Percentiles rank a stretch among this genome's conserved stretches.
Conservation (phyloP, 352 stramenopile species). For the Halophytophthora batemanensis region DNA sequence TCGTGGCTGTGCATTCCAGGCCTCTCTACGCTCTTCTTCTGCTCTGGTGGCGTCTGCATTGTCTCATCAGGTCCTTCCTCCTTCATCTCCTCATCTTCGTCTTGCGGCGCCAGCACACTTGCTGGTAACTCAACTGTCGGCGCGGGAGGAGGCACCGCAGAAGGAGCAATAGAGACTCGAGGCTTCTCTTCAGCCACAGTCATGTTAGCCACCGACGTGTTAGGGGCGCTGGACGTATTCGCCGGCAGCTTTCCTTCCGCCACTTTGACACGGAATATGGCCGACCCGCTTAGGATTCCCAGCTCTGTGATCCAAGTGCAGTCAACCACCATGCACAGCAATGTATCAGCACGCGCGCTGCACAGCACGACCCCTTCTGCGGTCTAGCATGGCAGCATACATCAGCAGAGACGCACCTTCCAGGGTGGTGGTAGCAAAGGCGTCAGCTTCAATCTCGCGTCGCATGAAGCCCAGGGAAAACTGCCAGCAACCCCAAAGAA, state of each 20-base stretch:
- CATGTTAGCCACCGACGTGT: background rate
- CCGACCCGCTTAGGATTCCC: constrained; percentile 76
- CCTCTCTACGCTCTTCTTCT: background rate
- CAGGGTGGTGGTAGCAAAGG: constrained; percentile 60
- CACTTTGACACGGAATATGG: constrained; percentile 76
- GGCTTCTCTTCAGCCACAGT: constrained; percentile 2
- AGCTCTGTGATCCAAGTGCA: constrained; percentile 38
- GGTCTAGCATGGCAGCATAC: background rate
- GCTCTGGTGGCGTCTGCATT: background rate
- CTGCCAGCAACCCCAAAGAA: constrained; percentile 17
- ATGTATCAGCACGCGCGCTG: no score
- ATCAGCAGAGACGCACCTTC: constrained; percentile 37
- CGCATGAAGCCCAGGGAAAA: constrained; percentile 83
- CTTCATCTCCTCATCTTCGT: constrained; percentile 55
- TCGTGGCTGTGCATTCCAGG: constrained; percentile 46
- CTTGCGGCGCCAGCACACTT: background rate
- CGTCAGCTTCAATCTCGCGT: constrained; percentile 48
- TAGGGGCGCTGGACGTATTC: constrained; percentile 2
- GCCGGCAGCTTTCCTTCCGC: constrained; percentile 5
- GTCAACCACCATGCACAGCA: background rate
- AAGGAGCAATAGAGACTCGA: constrained; percentile 17
- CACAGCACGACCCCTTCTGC: background rate
- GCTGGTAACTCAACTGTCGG: background rate
- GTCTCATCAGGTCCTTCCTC: constrained; percentile 8
- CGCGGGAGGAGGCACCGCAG: background rate